Conservation (phyloP, 176 grass and related monocot species). For the Pontederia paniculata region DNA sequence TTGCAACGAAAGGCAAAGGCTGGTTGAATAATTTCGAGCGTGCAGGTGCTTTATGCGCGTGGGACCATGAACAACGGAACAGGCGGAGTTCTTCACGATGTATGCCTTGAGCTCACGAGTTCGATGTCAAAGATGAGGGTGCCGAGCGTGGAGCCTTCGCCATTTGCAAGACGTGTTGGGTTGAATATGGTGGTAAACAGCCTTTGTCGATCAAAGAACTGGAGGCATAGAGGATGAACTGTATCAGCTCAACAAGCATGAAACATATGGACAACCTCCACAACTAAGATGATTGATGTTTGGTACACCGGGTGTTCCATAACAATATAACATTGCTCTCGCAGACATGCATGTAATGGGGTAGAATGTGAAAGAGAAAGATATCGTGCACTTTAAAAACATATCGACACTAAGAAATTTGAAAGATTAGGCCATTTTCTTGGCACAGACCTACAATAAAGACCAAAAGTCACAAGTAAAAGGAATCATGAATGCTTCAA, state of each 20-base stretch:
- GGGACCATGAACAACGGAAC: too few species aligned
- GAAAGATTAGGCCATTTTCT: too few species aligned
- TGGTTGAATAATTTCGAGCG: too few species aligned
- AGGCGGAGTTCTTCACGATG: background rate
- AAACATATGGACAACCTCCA: background rate
- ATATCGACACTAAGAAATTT: too few species aligned
- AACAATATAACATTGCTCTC: too few species aligned
- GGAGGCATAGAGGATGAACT: constrained; percentile 6
- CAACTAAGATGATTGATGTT: background rate
- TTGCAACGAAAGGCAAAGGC: too few species aligned
- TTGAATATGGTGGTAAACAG: constrained; percentile 95
- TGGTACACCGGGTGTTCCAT: too few species aligned
- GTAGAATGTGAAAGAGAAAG: too few species aligned
- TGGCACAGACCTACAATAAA: too few species aligned
- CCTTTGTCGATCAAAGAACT: constrained; percentile 93
- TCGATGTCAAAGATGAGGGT: constrained; percentile 84
- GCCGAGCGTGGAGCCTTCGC: constrained; percentile 81
- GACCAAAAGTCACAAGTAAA: background rate
- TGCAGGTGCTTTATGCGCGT: too few species aligned
- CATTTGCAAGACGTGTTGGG: constrained; percentile 78
- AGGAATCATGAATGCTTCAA: background rate
- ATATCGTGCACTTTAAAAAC: too few species aligned
- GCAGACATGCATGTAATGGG: too few species aligned
- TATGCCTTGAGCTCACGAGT: constrained; percentile 52
- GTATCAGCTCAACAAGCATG: constrained; percentile 6